Evolutionary conservation across 148 eudicot genomes (phyloP).

Genomic region (Gaultheria prostrata): DNA sequence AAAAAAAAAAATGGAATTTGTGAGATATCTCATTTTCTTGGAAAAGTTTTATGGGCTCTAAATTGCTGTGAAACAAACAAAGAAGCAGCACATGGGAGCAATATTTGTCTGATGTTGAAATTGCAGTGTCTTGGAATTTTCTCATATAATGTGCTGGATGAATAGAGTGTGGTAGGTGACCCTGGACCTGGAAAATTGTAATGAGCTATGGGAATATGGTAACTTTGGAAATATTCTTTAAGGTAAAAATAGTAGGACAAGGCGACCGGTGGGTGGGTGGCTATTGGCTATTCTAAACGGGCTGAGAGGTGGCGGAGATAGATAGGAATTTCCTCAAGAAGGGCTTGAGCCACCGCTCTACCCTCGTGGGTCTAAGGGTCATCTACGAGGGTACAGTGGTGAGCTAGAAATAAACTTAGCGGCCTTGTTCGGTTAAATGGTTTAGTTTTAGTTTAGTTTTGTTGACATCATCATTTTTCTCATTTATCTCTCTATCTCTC

Average conservation of each 20-base stretch:
- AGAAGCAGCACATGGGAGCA: not conserved
- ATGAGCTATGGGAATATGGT: not conserved
- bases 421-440: no score
- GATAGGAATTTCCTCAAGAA: not conserved
- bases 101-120: not conserved
- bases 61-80: not conserved
- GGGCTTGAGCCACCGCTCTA: not conserved
- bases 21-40: not conserved
- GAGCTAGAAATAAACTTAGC: not conserved
- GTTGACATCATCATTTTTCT: no score
- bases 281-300: no score
- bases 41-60: not conserved
- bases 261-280: not conserved
- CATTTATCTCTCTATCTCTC: no score
- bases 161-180: not conserved
- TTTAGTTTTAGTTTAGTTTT: no score
- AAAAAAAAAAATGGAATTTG: no score
- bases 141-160: not conserved
- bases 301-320: not conserved
- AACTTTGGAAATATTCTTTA: not conserved
- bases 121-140: constrained; percentile 1
- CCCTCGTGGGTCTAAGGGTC: no score
- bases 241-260: not conserved
- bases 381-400: not conserved
- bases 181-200: not conserved